Conservation (phyloP, 1,139 yeast genomes). For the Protomyces inundatus region DNA sequence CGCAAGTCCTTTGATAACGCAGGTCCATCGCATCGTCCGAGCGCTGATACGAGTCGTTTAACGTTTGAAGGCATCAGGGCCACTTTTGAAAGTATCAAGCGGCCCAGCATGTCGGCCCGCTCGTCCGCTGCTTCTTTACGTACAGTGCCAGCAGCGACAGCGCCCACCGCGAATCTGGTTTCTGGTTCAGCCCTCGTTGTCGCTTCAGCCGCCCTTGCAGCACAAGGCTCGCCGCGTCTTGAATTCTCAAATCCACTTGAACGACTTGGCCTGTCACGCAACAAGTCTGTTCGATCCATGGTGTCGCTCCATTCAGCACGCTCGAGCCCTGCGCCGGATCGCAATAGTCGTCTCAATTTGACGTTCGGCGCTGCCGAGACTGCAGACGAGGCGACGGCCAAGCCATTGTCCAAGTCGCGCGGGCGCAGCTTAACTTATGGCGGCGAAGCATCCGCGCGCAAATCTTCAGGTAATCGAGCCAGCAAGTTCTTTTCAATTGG, state of each 20-base stretch:
- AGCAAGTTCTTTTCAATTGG: constrained; percentile 19
- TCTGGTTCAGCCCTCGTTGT: constrained; percentile 10
- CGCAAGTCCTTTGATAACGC: not conserved
- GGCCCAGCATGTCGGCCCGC: constrained; percentile 7
- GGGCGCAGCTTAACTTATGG: constrained; percentile 23
- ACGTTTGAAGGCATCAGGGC: constrained; percentile 12
- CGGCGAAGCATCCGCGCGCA: constrained; percentile 5
- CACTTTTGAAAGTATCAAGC: constrained; percentile 11
- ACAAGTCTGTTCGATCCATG: not conserved
- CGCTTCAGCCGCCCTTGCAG: constrained; percentile 15
- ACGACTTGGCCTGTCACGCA: not conserved
- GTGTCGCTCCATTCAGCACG: constrained; percentile 5
- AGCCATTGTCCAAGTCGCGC: not conserved
- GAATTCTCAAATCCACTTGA: constrained; percentile 11
- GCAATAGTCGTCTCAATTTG: not conserved
- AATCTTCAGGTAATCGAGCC: not conserved
- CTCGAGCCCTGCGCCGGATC: constrained; percentile 14
- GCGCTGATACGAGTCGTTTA: constrained; percentile 1
- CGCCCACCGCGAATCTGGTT: too few species aligned
- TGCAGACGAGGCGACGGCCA: not conserved
- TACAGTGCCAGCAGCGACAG: not conserved
- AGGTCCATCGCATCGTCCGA: not conserved
- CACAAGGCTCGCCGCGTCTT: constrained; percentile 13
- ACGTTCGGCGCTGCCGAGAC: not conserved
- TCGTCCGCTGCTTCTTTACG: constrained; percentile 1